Evolutionary conservation across 2,329 filamentous ascomycete species (phyloP).

Genomic region (Sporothrix luriei): DNA sequence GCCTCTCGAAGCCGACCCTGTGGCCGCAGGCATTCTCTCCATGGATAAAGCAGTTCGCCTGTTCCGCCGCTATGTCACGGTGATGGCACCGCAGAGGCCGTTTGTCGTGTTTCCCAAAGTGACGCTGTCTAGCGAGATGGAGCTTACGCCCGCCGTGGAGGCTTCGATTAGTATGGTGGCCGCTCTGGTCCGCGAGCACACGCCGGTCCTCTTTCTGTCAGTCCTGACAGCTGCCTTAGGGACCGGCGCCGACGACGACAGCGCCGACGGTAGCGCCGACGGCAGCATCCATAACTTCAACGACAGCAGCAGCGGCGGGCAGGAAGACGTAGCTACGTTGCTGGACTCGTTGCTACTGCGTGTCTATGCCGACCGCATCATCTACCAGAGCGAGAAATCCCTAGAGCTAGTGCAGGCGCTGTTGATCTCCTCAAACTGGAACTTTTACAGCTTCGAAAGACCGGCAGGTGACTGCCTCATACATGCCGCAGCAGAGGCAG

Average conservation of each 20-base stretch:
- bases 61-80: slow-evolving; percentile 29
- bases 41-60: slow-evolving; percentile 29
- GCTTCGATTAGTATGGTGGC: slow-evolving; percentile 15
- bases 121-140: neutral
- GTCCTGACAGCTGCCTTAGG: slow-evolving; percentile 30
- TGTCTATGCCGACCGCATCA: slow-evolving; percentile 31
- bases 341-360: slow-evolving; percentile 31
- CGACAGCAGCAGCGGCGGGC: neutral
- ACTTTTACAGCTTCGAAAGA: slow-evolving; percentile 22
- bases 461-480: neutral
- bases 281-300: neutral
- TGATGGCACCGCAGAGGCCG: slow-evolving; percentile 34
- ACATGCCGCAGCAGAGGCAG: too few relatives aligned
- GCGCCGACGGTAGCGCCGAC: neutral
- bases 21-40: slow-evolving; percentile 30
- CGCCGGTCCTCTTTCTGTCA: slow-evolving; percentile 32
- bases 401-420: slow-evolving; percentile 35
- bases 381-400: slow-evolving; percentile 28
- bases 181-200: slow-evolving; percentile 20
- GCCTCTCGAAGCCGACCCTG: slow-evolving; percentile 21
- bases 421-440: slow-evolving; percentile 34
- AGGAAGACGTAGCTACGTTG: neutral
- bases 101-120: slow-evolving; percentile 33
- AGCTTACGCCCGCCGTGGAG: slow-evolving; percentile 10
- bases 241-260: slow-evolving; percentile 14